These are phyloP conservation scores for Microdochium nivale DNA, from an alignment of 2,329 filamentous ascomycete genomes.

Conservation along the genomic window DNA sequence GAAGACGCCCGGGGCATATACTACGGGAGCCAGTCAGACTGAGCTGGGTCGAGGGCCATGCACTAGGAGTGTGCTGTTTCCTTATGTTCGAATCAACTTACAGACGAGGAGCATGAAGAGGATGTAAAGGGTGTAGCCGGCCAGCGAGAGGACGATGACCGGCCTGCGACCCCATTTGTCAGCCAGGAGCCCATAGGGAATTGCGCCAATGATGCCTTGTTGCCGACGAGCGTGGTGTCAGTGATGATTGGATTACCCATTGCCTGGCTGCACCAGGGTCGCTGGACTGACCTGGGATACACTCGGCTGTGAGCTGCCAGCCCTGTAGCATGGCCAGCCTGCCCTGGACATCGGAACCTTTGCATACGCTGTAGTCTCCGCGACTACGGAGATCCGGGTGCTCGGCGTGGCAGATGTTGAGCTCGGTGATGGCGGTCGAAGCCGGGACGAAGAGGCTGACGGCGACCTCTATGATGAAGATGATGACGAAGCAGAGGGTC, in stretches of 20 bases:
- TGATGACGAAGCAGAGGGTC: not conserved
- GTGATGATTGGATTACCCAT: not conserved
- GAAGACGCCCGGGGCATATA: slow-evolving; percentile 26
- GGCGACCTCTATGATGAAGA: not conserved
- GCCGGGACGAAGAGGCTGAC: not conserved
- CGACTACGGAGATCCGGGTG: not conserved
- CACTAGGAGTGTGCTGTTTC: no score
- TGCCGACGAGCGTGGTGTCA: not conserved
- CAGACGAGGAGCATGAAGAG: slow-evolving; percentile 21
- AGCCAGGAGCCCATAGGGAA: slow-evolving; percentile 37
- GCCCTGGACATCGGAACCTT: not conserved
- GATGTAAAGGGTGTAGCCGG: slow-evolving; percentile 19
- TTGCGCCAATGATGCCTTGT: slow-evolving; percentile 30
- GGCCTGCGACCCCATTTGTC: slow-evolving; percentile 35
- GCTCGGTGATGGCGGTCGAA: not conserved
- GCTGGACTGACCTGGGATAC: not conserved
- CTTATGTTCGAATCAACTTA: slow-evolving; percentile 15
- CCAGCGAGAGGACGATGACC: slow-evolving; percentile 27
- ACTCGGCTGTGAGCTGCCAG: not conserved
- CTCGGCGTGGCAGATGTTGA: not conserved
- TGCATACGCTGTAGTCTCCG: not conserved
- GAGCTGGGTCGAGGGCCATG: no score
- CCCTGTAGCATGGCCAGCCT: not conserved
- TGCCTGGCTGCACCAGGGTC: not conserved
- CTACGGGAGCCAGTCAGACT: slow-evolving; percentile 10